Evolutionary conservation across 257 asterid genomes (phyloP), one percentile per base, ranked within the genome.

Genomic region (Solanum corneliomulleri): DNA sequence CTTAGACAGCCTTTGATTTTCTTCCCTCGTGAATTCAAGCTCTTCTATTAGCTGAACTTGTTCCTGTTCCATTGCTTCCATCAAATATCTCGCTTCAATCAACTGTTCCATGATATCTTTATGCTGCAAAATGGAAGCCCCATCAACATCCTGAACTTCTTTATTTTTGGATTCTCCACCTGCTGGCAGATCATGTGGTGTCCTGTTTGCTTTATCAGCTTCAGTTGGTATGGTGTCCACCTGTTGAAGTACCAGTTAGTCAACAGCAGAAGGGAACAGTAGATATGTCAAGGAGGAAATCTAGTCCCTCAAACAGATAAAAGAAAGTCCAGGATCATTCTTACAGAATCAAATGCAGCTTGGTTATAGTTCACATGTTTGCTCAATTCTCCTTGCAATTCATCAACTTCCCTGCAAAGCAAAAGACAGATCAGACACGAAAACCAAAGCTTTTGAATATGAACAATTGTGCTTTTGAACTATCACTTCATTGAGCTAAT

Each of bases 11-110:
- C 88, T 88, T 84, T 82, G 87, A 88, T 95, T 95, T 86, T 92
- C 93, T 12, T 89, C 89, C 88, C 84, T 88, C 77, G 86, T 52
- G 82, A 87, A 85, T 77, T 94, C 91, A 33, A 92, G 90, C 90
- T 93, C 93, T 87, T 88, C 91, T 81, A 90, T 88, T 74, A 92
- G 91, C 85, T 90, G 87, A 81, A 89, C 86, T 89, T 94, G 95
- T 88, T 92, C 88, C 82, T 86, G 52, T 85, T 92, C 92, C 96
- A 93, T 89, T 88, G 89, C 89, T 90, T 90, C 91, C 52, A 90
- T 89, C 89, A 89, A 87, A 85, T 88, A 71, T 87, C 87, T 92
- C 76, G 94, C 91, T 87, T 94, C 90, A 89, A 84, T 87, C 90
- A 94, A 91, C 87, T 93, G 93, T 85, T 89, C 90, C 87, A 91